Conservation (phyloP, 1,284 basidiomycete species). For the Naganishia cerealis region DNA sequence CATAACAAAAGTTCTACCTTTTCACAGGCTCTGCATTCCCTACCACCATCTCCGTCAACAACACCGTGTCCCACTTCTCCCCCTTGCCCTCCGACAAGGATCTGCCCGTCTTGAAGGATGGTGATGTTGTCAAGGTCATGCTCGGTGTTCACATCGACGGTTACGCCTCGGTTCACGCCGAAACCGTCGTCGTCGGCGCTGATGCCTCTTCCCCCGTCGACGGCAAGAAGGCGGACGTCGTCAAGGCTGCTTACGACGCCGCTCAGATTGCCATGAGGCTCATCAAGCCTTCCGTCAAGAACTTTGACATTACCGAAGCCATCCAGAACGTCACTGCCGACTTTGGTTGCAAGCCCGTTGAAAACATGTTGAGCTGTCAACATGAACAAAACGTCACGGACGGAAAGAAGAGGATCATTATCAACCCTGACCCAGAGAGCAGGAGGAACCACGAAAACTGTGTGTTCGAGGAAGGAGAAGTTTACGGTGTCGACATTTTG, state of each 20-base stretch:
- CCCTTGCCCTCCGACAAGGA: constrained; percentile 60
- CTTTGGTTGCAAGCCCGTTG: constrained; percentile 83
- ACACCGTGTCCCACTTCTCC: constrained; percentile 61
- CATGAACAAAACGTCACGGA: constrained; percentile 92
- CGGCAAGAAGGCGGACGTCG: constrained; percentile 80
- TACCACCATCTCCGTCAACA: constrained; percentile 87
- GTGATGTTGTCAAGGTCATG: constrained; percentile 93
- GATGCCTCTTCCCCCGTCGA: constrained; percentile 71
- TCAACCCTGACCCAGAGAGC: constrained; percentile 81
- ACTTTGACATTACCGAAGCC: constrained; percentile 89
- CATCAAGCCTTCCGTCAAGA: constrained; percentile 85
- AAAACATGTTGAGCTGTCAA: constrained; percentile 64
- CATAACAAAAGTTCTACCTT: background rate
- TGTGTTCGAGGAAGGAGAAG: constrained; percentile 88
- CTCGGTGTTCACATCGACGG: constrained; percentile 96
- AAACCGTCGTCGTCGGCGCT: constrained; percentile 84
- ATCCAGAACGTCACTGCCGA: constrained; percentile 71
- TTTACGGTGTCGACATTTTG: constrained; percentile 92
- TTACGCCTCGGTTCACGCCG: constrained; percentile 49
- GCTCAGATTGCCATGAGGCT: constrained; percentile 86
- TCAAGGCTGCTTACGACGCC: constrained; percentile 90
- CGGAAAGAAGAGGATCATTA: constrained; percentile 91
- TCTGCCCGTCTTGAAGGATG: constrained; percentile 77
- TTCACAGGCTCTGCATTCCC: constrained; percentile 80
- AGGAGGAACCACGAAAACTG: constrained; percentile 78